Evolutionary conservation across 2,329 filamentous ascomycete species (phyloP).

Genomic region (Tolypocladium tropicale): DNA sequence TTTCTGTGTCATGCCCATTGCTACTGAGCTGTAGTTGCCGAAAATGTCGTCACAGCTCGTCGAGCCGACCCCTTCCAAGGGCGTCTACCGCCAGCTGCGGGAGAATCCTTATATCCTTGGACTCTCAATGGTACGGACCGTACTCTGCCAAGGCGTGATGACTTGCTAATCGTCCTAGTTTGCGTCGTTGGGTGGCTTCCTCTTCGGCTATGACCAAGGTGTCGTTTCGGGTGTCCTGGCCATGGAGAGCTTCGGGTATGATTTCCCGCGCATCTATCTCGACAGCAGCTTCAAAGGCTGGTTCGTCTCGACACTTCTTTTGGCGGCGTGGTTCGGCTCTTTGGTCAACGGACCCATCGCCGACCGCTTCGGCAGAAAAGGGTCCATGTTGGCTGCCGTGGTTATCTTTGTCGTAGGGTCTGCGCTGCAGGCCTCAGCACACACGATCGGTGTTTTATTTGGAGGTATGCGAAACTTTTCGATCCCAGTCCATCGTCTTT

Average conservation of each 20-base stretch:
- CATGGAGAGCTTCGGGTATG: conserved; percentile 30
- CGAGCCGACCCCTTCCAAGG: background rate
- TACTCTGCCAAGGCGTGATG: too few species aligned
- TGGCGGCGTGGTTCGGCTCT: conserved; percentile 39
- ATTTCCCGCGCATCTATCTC: conserved; percentile 22
- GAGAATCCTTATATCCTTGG: conserved; percentile 30
- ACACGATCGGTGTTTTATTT: conserved; percentile 28
- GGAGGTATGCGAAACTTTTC: conserved; percentile 12
- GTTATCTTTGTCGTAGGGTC: conserved; percentile 30
- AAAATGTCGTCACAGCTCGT: background rate
- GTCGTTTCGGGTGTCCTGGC: conserved; percentile 35
- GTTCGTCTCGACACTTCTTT: conserved; percentile 39
- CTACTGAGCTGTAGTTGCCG: background rate
- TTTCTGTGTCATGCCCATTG: background rate
- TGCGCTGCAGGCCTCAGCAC: conserved; percentile 31
- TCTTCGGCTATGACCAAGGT: conserved; percentile 40
- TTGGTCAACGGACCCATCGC: conserved; percentile 29
- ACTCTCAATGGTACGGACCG: conserved; percentile 14
- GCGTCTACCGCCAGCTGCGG: conserved; percentile 10
- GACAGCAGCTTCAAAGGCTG: conserved; percentile 39
- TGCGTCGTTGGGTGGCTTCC: conserved; percentile 27
- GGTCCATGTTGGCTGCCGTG: conserved; percentile 24
- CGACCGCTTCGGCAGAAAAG: conserved; percentile 21
- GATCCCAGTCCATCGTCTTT: background rate
- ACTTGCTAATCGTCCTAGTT: conserved; percentile 8